Evolutionary conservation across 2,329 filamentous ascomycete species (phyloP).

Genomic region (Colletotrichum salicis): DNA sequence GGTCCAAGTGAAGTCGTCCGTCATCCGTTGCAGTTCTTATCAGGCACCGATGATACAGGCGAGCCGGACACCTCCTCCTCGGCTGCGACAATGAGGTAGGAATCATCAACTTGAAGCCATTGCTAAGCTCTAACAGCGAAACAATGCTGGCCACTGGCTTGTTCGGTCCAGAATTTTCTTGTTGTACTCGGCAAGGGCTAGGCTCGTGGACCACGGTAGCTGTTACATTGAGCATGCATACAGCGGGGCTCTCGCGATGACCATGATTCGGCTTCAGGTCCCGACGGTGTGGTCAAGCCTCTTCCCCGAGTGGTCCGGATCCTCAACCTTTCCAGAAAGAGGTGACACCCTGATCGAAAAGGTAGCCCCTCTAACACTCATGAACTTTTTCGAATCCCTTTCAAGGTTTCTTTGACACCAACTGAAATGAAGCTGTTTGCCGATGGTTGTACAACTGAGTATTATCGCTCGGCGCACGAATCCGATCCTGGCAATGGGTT

Average conservation of each 20-base stretch:
- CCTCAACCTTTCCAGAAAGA: constrained; percentile 9
- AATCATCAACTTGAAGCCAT: not conserved
- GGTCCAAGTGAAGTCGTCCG: not conserved
- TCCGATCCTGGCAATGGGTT: not conserved
- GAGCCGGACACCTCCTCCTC: not conserved
- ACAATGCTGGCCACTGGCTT: not conserved
- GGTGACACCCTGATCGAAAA: not conserved
- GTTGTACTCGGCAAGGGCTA: not conserved
- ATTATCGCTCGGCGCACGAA: not conserved
- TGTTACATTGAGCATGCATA: constrained; percentile 16
- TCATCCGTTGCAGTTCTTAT: not conserved
- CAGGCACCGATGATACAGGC: constrained; percentile 27
- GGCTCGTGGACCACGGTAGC: not conserved
- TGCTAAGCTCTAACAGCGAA: not conserved
- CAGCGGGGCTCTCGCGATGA: constrained; percentile 14
- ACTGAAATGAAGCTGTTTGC: not conserved
- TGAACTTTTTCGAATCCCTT: not conserved
- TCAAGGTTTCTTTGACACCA: not conserved
- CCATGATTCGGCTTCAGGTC: constrained; percentile 11
- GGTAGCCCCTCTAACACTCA: not conserved
- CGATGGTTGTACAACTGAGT: not conserved
- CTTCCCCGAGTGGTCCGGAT: constrained; percentile 11
- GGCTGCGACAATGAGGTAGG: not conserved
- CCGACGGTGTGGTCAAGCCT: constrained; percentile 9
- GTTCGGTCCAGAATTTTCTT: not conserved